These are phyloP conservation scores for Citeromyces hawaiiensis DNA, from an alignment of 1,139 yeast species.

Conservation along the genomic window DNA sequence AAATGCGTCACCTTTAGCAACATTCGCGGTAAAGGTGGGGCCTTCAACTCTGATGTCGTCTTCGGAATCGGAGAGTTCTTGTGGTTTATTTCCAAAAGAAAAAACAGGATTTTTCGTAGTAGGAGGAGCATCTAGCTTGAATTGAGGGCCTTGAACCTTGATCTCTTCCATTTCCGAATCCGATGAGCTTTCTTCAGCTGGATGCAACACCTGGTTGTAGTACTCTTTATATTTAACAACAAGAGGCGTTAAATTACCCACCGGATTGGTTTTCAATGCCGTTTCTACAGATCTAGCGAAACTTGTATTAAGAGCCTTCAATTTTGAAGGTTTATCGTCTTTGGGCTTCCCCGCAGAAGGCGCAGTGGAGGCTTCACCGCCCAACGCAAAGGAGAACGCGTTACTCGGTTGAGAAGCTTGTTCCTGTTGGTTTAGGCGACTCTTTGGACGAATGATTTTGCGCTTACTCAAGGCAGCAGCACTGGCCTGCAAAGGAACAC, in stretches of 20 bases:
- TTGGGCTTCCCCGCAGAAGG: background rate
- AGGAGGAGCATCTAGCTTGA: slow-evolving; percentile 38
- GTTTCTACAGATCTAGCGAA: slow-evolving; percentile 38
- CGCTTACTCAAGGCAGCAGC: slow-evolving; percentile 53
- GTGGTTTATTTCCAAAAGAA: slow-evolving; percentile 35
- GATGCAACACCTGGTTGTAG: slow-evolving; percentile 24
- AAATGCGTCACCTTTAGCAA: slow-evolving; percentile 11
- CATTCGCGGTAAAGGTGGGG: slow-evolving; percentile 46
- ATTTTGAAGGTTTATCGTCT: slow-evolving; percentile 22
- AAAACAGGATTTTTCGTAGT: slow-evolving; percentile 47
- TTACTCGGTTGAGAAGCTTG: background rate
- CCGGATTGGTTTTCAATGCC: slow-evolving; percentile 28
- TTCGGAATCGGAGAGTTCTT: slow-evolving; percentile 32
- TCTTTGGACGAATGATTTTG: slow-evolving; percentile 20
- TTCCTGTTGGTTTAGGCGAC: slow-evolving; percentile 1
- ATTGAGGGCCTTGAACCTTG: slow-evolving; percentile 54
- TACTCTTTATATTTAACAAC: slow-evolving; percentile 51
- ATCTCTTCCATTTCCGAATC: slow-evolving; percentile 13
- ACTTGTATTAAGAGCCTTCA: slow-evolving; percentile 58
- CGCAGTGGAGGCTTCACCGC: background rate
- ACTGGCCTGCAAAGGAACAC: slow-evolving; percentile 35
- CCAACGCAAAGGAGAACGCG: background rate
- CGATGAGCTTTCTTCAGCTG: slow-evolving; percentile 1
- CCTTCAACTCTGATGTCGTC: slow-evolving; percentile 51
- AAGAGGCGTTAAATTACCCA: slow-evolving; percentile 43